Percentiles rank a stretch among this genome's conserved stretches.
Evolutionary conservation across 2,329 filamentous ascomycete genomes (phyloP).

Genomic region (Monilinia vaccinii-corymbosi): DNA sequence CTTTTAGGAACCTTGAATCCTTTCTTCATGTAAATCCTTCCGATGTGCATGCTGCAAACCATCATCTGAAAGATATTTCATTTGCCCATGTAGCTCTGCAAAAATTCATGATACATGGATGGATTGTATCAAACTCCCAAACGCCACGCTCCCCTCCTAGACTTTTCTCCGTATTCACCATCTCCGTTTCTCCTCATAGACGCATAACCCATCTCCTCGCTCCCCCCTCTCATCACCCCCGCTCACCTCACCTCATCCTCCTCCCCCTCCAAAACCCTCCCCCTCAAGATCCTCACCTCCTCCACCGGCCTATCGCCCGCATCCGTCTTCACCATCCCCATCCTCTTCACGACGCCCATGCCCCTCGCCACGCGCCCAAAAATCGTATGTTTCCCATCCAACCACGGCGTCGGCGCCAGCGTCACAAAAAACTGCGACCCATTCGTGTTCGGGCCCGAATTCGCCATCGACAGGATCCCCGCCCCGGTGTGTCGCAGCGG

Average conservation of each 20-base stretch:
- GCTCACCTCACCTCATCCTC: slow-evolving; percentile 16
- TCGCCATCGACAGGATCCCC: slow-evolving; percentile 93
- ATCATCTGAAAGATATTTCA: too few relatives aligned
- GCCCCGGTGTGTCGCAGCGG: slow-evolving; percentile 84
- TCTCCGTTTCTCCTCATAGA: too few relatives aligned
- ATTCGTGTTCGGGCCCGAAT: slow-evolving; percentile 86
- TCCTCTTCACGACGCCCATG: slow-evolving; percentile 72
- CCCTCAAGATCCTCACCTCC: slow-evolving; percentile 70
- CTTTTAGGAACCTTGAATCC: too few relatives aligned
- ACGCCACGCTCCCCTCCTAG: background rate
- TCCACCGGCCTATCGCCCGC: slow-evolving; percentile 72
- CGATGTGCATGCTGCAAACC: too few relatives aligned
- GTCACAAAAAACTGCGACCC: slow-evolving; percentile 96
- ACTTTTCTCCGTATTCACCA: too few relatives aligned
- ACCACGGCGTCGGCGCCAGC: slow-evolving; percentile 85
- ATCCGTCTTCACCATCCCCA: slow-evolving; percentile 81
- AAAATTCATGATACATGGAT: too few relatives aligned
- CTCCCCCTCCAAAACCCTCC: slow-evolving; percentile 57
- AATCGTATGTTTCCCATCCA: slow-evolving; percentile 95
- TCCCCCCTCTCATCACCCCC: background rate
- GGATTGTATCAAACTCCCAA: background rate
- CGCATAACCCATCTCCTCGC: background rate
- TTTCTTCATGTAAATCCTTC: too few relatives aligned
- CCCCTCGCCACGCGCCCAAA: slow-evolving; percentile 85
- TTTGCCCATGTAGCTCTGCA: too few relatives aligned